Base-by-base conservation (phyloP, 164 flowering plant genomes). In the Sedum album region DNA sequence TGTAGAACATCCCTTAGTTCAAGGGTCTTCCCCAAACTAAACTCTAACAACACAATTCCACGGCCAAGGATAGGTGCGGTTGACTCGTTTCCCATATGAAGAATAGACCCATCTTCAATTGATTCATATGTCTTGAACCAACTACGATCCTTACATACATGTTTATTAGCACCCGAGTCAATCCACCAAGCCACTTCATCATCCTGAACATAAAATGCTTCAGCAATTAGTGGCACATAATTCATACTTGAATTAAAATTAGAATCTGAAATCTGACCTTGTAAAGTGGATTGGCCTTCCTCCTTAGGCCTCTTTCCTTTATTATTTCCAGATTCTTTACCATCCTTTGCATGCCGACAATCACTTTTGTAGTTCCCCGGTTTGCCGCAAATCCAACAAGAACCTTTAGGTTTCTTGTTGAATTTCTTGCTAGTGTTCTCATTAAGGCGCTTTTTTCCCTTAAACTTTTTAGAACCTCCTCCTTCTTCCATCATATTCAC, bases 91-190 rank as follows among this genome's bases (percentile, higher is more conserved):
- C 63, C 63, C 30, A 23, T 60, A 10, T 60, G 18, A 30, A 60
- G 30, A 1, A 15, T 15, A 0, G 14, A 20, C 17, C 33, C 68
- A 25, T 46, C 62, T 9, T 28, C 20, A 2, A 41, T 30, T 2
- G 25, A 13, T 36, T 49, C 51, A 17, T 48, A 68, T 3, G 72
- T 14, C 41, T 10, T 48, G 44, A 53, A 66, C 70, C 3, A 20
- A 17, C 30, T 39, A 26, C 41, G 65, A 21, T 69, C 60, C 0
- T 44, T 60, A 36, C 67, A 73, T 0, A 73, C 63, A 73, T 70
- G 70, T 6, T 15, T 20, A 0, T 70, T 73, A 38, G 72, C 75
- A 1, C 68, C 68, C 0, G 31, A 51, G 57, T 73, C 70, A 28
- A 73, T 26, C 62, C 66, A 69, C 70, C 67, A 66, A 2, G 57